Percentiles rank a stretch among this genome's conserved stretches.
Conservation (phyloP, 164 flowering plant genomes). For the Platanus orientalis region DNA sequence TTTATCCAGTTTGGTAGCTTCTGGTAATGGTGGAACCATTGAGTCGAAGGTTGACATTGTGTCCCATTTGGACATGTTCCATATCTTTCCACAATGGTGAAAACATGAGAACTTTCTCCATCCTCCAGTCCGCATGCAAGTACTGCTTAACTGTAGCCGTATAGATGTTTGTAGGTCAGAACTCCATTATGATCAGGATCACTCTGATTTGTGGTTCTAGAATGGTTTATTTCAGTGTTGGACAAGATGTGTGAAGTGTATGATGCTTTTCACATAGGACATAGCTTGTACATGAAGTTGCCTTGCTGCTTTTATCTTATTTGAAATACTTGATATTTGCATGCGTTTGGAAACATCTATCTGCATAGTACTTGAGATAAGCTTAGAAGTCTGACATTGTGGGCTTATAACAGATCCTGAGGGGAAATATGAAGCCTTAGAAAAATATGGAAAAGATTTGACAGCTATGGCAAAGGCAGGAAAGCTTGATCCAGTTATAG, state of each 20-base stretch:
- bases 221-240: neutral
- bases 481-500: slow-evolving; percentile 95
- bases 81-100: too few species aligned
- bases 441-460: slow-evolving; percentile 93
- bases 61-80: too few species aligned
- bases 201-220: neutral
- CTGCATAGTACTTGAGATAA: neutral
- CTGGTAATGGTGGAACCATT: too few species aligned
- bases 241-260: neutral
- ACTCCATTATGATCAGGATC: too few species aligned
- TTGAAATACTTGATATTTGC: neutral
- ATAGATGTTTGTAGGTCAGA: too few species aligned
- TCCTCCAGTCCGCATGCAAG: too few species aligned
- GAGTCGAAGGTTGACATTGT: too few species aligned
- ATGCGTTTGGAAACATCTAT: neutral
- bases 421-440: slow-evolving; percentile 90
- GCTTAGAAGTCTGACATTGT: neutral
- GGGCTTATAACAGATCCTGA: slow-evolving; percentile 69
- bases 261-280: neutral
- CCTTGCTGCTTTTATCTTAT: neutral
- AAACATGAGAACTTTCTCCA: too few species aligned
- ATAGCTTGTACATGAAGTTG: neutral
- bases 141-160: too few species aligned
- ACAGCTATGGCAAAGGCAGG: slow-evolving; percentile 95
- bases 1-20: too few species aligned